Percentiles rank a stretch among this genome's conserved stretches.
These are phyloP conservation scores for Wickerhamomyces rabaulensis DNA, from an alignment of 805 yeast species.

Conservation along the genomic window DNA sequence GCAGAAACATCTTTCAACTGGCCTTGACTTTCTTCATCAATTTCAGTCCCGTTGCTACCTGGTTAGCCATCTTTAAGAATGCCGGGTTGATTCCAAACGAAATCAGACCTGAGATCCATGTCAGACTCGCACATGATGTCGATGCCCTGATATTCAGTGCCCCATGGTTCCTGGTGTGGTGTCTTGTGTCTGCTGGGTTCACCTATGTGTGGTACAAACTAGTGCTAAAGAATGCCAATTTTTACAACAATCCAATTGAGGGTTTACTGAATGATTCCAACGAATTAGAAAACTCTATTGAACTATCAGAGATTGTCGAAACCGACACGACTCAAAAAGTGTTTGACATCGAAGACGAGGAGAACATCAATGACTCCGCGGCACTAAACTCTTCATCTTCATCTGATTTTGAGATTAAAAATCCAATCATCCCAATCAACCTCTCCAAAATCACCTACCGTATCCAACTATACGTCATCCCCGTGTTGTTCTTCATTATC, in stretches of 20 bases:
- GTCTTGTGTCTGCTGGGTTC: constrained; percentile 10
- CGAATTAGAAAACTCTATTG: constrained; percentile 4
- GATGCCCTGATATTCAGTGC: constrained; percentile 36
- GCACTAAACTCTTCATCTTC: not conserved
- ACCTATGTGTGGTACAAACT: constrained; percentile 14
- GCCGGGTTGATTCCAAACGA: constrained; percentile 52
- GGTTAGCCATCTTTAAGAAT: constrained; percentile 54
- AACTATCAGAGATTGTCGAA: not conserved
- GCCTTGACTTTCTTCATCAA: constrained; percentile 41
- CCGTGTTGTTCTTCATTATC: constrained; percentile 35
- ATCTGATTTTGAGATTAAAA: not conserved
- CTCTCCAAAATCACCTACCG: constrained; percentile 11
- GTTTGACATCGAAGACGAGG: not conserved
- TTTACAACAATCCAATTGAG: constrained; percentile 25
- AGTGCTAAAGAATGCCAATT: constrained; percentile 23
- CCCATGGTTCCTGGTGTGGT: constrained; percentile 15
- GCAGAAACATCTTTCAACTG: constrained; percentile 33
- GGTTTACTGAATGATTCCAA: constrained; percentile 6
- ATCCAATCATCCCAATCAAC: constrained; percentile 6
- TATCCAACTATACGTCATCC: constrained; percentile 15
- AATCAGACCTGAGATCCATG: constrained; percentile 49
- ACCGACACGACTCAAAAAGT: not conserved
- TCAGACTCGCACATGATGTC: constrained; percentile 37
- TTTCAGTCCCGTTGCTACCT: constrained; percentile 47
- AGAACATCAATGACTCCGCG: constrained; percentile 12